Evolutionary conservation across 2,329 filamentous ascomycete genomes (phyloP), one percentile per base, ranked within the genome.

Genomic region (Hawksworthiomyces lignivorus): DNA sequence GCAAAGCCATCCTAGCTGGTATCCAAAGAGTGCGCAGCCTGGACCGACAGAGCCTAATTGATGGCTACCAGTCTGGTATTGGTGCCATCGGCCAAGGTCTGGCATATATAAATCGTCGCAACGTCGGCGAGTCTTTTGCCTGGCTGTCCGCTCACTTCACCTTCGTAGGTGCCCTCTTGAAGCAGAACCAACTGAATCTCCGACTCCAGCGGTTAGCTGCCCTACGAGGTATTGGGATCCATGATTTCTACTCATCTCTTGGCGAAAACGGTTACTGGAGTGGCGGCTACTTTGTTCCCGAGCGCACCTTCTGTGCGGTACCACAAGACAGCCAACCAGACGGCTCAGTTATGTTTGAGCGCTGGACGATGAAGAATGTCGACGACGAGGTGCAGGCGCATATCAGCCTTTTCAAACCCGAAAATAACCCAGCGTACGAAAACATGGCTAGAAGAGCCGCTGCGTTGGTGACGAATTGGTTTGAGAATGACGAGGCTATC

Each of bases 141-240:
- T 94, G 87, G 80, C 77, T 89, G 4, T 80, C 82, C 0, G 84
- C 83, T 14, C 88, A 95, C 59, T 76, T 94, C 39, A 85, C 87
- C 27, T 95, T 94, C 54, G 83, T 94, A 2, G 86, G 87, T 0
- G 82, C 84, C 34, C 70, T 95, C 3, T 73, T 87, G 50, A 81
- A 84, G 40, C 77, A 79, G 14, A 78, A 82, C 26, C 84, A 92
- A 53, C 64, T 94, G 47, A 76, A 73, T 42, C 71, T 74, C 32
- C 73, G 88, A 14, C 65, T 94, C 3, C 73, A 77, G 45, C 69
- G 75, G 41, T 65, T 89, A 38, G 73, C 74, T 0, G 60, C 69
- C 2, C 68, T 83, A 1, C 72, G 75, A 33, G 76, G 75, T 0
- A 68, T 94, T 1, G 82, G 82, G 0, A 79, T 87, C 50, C 73